Conservation (phyloP, 768 basidiomycete genomes). For the Naematelia aurantialba region DNA sequence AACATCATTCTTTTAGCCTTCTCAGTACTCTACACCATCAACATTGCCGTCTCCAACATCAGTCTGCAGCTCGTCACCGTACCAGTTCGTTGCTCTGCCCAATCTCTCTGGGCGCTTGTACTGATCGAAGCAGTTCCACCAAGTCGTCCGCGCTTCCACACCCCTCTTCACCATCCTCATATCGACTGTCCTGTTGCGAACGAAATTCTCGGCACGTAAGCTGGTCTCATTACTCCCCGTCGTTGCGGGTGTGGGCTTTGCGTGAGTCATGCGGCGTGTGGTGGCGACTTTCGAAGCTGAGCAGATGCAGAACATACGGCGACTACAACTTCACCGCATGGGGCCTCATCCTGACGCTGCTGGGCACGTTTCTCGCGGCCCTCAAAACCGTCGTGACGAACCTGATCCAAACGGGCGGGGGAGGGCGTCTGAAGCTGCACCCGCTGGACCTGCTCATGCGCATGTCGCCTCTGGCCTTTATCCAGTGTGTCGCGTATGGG, state of each 20-base stretch:
- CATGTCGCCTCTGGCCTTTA: conserved; percentile 86
- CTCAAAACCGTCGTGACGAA: conserved; percentile 91
- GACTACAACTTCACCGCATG: conserved; percentile 86
- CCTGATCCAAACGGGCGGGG: conserved; percentile 56
- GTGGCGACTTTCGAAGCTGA: background rate
- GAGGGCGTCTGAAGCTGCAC: conserved; percentile 53
- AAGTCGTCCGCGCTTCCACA: conserved; percentile 87
- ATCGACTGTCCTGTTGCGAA: conserved; percentile 65
- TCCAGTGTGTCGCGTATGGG: conserved; percentile 77
- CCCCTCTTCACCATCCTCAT: conserved; percentile 87
- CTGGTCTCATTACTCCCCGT: conserved; percentile 76
- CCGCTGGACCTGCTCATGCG: conserved; percentile 83
- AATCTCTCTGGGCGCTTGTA: background rate
- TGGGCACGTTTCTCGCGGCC: conserved; percentile 87
- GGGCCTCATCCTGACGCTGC: conserved; percentile 80
- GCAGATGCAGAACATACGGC: conserved; percentile 74
- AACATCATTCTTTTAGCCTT: conserved; percentile 69
- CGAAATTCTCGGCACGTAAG: conserved; percentile 61
- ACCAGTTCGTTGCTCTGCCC: conserved; percentile 59
- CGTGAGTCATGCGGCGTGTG: conserved; percentile 56
- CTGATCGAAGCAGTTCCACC: conserved; percentile 69
- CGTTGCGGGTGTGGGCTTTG: conserved; percentile 82
- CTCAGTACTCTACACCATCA: conserved; percentile 85
- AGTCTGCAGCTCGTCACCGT: conserved; percentile 84
- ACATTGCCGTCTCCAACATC: conserved; percentile 90